Conservation (phyloP, 1,139 yeast genomes). For the Geotrichum siamense region DNA sequence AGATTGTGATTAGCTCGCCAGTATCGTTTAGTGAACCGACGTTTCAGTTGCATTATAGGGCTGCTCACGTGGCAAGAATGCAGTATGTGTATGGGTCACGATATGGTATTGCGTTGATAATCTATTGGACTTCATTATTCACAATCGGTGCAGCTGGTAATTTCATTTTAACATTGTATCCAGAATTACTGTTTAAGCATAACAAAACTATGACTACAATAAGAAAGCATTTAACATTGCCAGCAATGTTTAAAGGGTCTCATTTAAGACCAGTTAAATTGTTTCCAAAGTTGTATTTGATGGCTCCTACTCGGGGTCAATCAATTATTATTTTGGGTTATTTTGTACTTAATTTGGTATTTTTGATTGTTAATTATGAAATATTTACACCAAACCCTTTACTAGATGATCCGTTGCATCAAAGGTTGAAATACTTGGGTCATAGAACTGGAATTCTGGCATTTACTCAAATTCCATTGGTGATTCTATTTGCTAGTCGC, state of each 20-base stretch:
- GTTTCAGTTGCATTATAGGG: slow-evolving; percentile 10
- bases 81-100: slow-evolving; percentile 31
- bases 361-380: slow-evolving; percentile 37
- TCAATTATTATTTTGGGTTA: slow-evolving; percentile 42
- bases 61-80: slow-evolving; percentile 14
- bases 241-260: slow-evolving; percentile 29
- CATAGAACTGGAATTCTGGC: slow-evolving; percentile 54
- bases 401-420: slow-evolving; percentile 30
- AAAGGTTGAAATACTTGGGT: slow-evolving; percentile 47
- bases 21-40: neutral
- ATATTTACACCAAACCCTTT: slow-evolving; percentile 38
- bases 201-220: slow-evolving; percentile 20
- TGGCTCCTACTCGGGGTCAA: slow-evolving; percentile 57
- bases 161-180: slow-evolving; percentile 19
- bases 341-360: slow-evolving; percentile 38
- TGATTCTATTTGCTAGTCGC: slow-evolving; percentile 55
- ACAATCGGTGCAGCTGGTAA: slow-evolving; percentile 21
- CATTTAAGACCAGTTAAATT: slow-evolving; percentile 29
- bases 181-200: slow-evolving; percentile 19
- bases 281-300: slow-evolving; percentile 5
- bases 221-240: slow-evolving; percentile 30
- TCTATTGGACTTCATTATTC: slow-evolving; percentile 26
- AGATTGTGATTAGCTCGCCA: neutral
- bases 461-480: slow-evolving; percentile 44
- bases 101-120: slow-evolving; percentile 25